Base-by-base conservation (phyloP, 2,329 filamentous ascomycete genomes). In the Colletotrichum sp. region DNA sequence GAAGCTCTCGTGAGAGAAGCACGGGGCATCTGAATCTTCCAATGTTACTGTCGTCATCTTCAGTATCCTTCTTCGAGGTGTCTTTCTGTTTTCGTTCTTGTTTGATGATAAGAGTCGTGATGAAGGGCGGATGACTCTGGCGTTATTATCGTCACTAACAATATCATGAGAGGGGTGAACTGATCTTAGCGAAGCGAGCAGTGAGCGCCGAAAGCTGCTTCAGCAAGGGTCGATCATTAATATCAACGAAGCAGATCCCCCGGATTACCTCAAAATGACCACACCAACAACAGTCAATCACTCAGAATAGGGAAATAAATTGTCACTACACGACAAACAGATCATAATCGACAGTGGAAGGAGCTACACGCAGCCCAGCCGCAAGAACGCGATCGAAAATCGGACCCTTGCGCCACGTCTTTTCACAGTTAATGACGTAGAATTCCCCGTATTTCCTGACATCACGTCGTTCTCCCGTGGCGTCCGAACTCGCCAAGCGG, bases 1-100 rank as follows among this genome's bases (percentile, higher is more conserved):
- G 21, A 76, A 24, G 18, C 52, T 55, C 65, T 76, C 73, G 28
- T 76, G 73, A 7, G 73, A 38, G 65, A 76, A 76, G 70, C 73
- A 76, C 26, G 73, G 73, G 13, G 73, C 73, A 18, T 67, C 73
- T 26, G 58, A 73, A 12, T 73, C 73, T 21, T 76, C 52, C 34
- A 76, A 12, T 1, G 64, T 65, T 24, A 76, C 64, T 4, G 73
- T 73, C 3, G 70, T 38, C 73, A 76, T 75, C 24, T 58, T 72
- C 48, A 34, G 56, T 62, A 32, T 66, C 62, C 18, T 15, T 21
- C 13, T 36, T 48, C 4, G 6, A 38, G 13, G 6, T 28, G 15
- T 13, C 56, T 24, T 6, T 28, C 3, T 8, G 8, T 38, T 7
- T 75, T 16, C 32, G 8, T 6, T 2, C 32, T 0, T 32, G 38